Conservation (phyloP, 768 basidiomycete genomes). For the Antrodiella citrinella region DNA sequence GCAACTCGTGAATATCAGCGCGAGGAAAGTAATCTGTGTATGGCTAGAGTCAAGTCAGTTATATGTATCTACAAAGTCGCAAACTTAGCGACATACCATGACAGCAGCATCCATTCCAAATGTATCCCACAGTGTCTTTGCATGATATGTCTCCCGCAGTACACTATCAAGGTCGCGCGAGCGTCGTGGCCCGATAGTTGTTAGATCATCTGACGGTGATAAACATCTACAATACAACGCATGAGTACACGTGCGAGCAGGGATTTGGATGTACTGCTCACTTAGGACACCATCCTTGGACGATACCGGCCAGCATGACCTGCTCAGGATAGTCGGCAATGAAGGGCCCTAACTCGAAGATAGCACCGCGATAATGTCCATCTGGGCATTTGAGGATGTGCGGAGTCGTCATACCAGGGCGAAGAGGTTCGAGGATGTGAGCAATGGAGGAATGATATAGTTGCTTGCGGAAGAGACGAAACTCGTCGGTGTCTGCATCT, state of each 20-base stretch:
- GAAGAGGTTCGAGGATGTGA: slow-evolving; percentile 8
- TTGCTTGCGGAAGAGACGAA: slow-evolving; percentile 10
- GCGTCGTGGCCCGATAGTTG: neutral
- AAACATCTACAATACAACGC: neutral
- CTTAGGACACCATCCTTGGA: slow-evolving; percentile 17
- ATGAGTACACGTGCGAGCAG: neutral
- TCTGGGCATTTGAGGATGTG: slow-evolving; percentile 24
- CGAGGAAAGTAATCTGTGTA: slow-evolving; percentile 25
- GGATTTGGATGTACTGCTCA: slow-evolving; percentile 1
- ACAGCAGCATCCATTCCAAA: neutral
- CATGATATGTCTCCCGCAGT: neutral
- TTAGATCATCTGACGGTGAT: neutral
- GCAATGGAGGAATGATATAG: slow-evolving; percentile 14
- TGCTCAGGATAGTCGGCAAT: slow-evolving; percentile 28
- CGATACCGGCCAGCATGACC: slow-evolving; percentile 13
- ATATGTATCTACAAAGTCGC: neutral
- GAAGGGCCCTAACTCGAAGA: slow-evolving; percentile 10
- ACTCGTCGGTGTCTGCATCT: neutral
- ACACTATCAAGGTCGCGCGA: neutral
- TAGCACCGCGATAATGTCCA: slow-evolving; percentile 21
- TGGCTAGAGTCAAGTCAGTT: slow-evolving; percentile 20
- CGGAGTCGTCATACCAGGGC: slow-evolving; percentile 7
- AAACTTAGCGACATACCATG: slow-evolving; percentile 3
- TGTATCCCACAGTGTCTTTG: neutral
- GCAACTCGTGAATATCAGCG: slow-evolving; percentile 26